phyloP scores from a whole-genome alignment of 164 flowering plant species.

The Houttuynia cordata region DNA sequence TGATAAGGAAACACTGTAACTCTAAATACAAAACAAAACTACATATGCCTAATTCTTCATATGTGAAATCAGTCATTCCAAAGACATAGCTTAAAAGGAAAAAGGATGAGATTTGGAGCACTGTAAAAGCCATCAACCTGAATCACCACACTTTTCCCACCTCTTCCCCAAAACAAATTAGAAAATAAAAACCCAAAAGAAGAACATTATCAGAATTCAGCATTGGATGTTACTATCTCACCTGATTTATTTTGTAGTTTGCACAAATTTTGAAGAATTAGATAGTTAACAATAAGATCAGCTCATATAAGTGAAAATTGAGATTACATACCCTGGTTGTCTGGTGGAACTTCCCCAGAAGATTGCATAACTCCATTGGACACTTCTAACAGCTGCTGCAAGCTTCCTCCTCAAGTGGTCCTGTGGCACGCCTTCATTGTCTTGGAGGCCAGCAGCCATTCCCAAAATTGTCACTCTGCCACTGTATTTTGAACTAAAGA shows the following conservation, averaged over 20 bases:
- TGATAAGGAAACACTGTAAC: too few species aligned
- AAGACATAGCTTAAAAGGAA: too few species aligned
- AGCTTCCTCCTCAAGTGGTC: slow-evolving; percentile 45
- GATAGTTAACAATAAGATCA: too few species aligned
- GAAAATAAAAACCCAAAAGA: too few species aligned
- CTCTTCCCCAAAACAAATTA: too few species aligned
- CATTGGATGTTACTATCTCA: neutral
- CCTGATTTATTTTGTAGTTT: neutral
- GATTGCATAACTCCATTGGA: slow-evolving; percentile 91
- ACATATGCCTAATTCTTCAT: too few species aligned
- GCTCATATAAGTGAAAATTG: neutral
- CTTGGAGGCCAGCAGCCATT: slow-evolving; percentile 36
- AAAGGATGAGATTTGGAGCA: too few species aligned
- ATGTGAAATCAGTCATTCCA: too few species aligned
- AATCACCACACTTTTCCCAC: too few species aligned
- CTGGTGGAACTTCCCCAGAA: slow-evolving; percentile 67
- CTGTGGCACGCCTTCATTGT: slow-evolving; percentile 18
- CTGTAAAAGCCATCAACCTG: too few species aligned
- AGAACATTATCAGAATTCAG: too few species aligned
- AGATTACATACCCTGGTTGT: slow-evolving; percentile 51
- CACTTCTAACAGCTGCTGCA: slow-evolving; percentile 63
- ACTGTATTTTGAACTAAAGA: neutral
- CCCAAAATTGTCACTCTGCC: slow-evolving; percentile 2
- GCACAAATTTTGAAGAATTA: neutral
- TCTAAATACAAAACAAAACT: too few species aligned